phyloP scores from a whole-genome alignment of 1,284 basidiomycete genomes.

The Trametes versicolor region DNA sequence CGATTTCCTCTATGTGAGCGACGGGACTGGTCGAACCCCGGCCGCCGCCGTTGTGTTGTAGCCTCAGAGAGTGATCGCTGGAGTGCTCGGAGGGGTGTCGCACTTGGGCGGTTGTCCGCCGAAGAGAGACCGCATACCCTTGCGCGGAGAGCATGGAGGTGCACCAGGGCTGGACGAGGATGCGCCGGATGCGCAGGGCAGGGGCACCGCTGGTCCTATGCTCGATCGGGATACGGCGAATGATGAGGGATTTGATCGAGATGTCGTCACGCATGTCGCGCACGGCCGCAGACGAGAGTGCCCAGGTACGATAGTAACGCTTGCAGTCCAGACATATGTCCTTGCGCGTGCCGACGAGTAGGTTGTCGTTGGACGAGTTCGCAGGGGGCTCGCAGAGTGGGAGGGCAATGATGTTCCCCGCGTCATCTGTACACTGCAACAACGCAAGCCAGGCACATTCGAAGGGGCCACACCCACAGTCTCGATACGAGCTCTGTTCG shows the following conservation, averaged over 20 bases:
- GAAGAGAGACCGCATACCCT: neutral
- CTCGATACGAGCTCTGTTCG: neutral
- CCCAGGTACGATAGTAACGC: constrained; percentile 7
- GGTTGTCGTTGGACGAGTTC: neutral
- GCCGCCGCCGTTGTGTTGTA: neutral
- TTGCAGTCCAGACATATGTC: constrained; percentile 2
- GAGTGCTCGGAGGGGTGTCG: neutral
- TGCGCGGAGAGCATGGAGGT: neutral
- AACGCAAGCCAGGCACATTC: neutral
- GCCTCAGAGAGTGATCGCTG: neutral
- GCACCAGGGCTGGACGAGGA: neutral
- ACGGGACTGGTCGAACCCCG: neutral
- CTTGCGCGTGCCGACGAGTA: constrained; percentile 4
- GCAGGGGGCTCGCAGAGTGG: neutral
- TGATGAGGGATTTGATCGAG: neutral
- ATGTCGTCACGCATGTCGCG: neutral
- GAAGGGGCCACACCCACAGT: neutral
- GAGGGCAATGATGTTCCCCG: neutral
- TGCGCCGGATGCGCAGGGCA: neutral
- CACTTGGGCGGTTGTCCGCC: neutral
- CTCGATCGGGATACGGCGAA: neutral
- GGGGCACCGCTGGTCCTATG: neutral
- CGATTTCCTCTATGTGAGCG: neutral
- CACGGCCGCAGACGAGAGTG: neutral
- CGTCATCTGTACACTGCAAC: neutral